Evolutionary conservation across 192 early-diverging fungal species (phyloP).

Genomic region (Diversispora eburnea): DNA sequence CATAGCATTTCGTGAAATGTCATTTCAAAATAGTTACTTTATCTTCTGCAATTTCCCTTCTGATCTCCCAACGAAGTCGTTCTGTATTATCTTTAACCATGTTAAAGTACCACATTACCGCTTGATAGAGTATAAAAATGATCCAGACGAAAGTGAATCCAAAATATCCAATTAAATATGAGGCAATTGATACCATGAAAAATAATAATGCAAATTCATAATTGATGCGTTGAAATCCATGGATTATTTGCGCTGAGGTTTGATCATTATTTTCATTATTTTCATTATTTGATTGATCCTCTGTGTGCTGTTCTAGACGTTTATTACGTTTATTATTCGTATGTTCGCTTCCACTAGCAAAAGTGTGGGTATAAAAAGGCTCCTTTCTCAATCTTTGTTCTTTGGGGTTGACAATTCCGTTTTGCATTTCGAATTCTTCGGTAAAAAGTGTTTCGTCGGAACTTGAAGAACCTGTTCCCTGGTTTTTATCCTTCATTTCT

Average conservation of each 20-base stretch:
- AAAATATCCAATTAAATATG: background rate
- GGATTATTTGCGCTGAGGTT: background rate
- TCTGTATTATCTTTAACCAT: slow-evolving; percentile 9
- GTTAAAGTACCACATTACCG: background rate
- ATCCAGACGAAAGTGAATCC: background rate
- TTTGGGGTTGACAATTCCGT: too few relatives aligned
- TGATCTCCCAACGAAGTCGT: background rate
- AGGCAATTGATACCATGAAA: background rate
- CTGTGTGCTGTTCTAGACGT: background rate
- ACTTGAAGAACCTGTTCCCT: too few relatives aligned
- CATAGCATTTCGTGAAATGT: too few relatives aligned
- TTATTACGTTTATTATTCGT: too few relatives aligned
- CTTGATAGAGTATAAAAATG: background rate
- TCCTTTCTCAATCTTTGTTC: too few relatives aligned
- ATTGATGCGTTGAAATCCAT: background rate
- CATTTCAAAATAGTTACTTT: background rate
- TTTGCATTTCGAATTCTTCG: too few relatives aligned
- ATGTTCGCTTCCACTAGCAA: too few relatives aligned
- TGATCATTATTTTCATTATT: background rate
- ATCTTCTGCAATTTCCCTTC: background rate
- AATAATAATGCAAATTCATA: background rate
- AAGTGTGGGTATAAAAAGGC: too few relatives aligned
- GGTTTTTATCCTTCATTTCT: too few relatives aligned
- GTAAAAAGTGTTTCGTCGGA: too few relatives aligned
- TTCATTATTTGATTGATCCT: background rate